A percentile compares a stretch with the other conserved stretches of the same genome.
phyloP scores from a whole-genome alignment of 331 rosid species.

The Acacia pycnantha region DNA sequence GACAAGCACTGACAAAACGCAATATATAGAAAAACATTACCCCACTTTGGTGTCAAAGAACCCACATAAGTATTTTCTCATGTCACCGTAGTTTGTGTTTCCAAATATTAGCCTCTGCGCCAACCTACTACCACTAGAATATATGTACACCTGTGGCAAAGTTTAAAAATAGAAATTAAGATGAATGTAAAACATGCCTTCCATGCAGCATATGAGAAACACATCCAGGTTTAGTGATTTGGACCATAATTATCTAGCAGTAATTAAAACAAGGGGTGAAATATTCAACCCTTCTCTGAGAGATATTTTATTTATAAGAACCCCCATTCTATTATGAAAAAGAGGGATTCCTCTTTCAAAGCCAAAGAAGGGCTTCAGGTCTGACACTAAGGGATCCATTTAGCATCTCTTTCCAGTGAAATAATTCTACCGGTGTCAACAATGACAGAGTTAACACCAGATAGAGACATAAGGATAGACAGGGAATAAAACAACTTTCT shows the following conservation, averaged over 20 bases:
- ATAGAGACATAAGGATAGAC: neutral
- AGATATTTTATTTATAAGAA: neutral
- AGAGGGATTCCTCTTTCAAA: neutral
- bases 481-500: neutral
- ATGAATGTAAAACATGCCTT: neutral
- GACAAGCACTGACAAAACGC: slow-evolving; percentile 10
- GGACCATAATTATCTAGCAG: neutral
- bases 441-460: neutral
- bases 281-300: neutral
- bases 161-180: slow-evolving; percentile 30
- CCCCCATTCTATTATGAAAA: neutral
- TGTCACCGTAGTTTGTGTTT: slow-evolving; percentile 77
- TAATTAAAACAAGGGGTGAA: neutral
- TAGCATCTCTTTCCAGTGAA: neutral
- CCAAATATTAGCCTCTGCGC: slow-evolving; percentile 96
- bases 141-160: slow-evolving; percentile 79
- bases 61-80: slow-evolving; percentile 78
- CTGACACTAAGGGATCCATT: neutral
- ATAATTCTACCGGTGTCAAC: neutral
- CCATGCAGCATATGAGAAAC: slow-evolving; percentile 5
- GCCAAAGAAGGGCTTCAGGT: neutral
- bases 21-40: slow-evolving; percentile 29
- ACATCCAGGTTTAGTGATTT: slow-evolving; percentile 7
- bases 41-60: slow-evolving; percentile 85
- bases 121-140: slow-evolving; percentile 98